A percentile compares a stretch with the other conserved stretches of the same genome.
Evolutionary conservation across 352 stramenopile species (phyloP).

Genomic region (Phytophthora cryptogea): DNA sequence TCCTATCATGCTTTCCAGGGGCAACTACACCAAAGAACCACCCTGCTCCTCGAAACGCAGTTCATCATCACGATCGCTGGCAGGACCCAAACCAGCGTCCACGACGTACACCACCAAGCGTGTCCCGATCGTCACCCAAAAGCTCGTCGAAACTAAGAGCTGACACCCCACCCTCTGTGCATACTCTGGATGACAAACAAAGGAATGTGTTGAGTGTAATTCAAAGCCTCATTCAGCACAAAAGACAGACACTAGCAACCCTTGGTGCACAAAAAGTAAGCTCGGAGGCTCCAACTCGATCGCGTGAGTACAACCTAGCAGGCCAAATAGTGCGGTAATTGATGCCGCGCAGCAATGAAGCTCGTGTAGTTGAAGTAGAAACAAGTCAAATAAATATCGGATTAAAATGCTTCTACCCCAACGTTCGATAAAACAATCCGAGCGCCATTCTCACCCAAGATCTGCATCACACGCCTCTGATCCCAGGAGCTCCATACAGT

Average conservation of each 20-base stretch:
- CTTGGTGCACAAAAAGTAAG: constrained; percentile 37
- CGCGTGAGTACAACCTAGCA: constrained; percentile 24
- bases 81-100: constrained; percentile 27
- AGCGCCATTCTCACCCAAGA: constrained; percentile 24
- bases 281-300: constrained; percentile 9
- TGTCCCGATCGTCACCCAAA: constrained; percentile 3
- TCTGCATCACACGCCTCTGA: constrained; percentile 62
- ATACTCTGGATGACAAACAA: constrained; percentile 57
- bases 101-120: constrained; percentile 6
- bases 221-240: constrained; percentile 82
- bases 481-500: constrained; percentile 80
- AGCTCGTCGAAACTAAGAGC: constrained; percentile 3
- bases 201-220: constrained; percentile 72
- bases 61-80: constrained; percentile 13
- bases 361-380: background rate
- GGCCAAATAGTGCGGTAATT: constrained; percentile 29
- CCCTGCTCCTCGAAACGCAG: constrained; percentile 9
- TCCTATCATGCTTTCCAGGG: constrained; percentile 1
- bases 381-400: constrained; percentile 37
- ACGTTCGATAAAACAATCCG: constrained; percentile 5
- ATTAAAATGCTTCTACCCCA: constrained; percentile 18
- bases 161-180: constrained; percentile 4
- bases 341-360: background rate
- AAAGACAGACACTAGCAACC: constrained; percentile 66
- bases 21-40: constrained; percentile 5